Base-by-base conservation (phyloP, 805 yeast species). In the Phaffomyces thermotolerans region DNA sequence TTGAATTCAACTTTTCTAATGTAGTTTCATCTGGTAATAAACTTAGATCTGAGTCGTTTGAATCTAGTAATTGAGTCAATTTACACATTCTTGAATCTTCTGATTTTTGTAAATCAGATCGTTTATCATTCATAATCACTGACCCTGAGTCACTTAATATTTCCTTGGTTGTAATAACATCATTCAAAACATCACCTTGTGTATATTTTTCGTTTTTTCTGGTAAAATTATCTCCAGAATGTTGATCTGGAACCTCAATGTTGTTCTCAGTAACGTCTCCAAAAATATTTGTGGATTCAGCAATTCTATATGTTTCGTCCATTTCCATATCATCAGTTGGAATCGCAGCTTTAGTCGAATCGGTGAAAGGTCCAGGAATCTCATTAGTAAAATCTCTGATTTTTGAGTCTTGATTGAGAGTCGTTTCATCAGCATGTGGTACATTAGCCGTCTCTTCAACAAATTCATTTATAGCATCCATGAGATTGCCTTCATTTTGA, bases 381-480 rank as follows among this genome's bases (percentile, higher is more conserved):
- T 33, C 12, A 17, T 8, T n/a, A 27, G 5, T 6, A 5, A 13
- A 20, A 20, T 20, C 5, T 20, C 22, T 20, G 22, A 4, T 20
- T 20, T 5, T 20, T 20, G 22, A 20, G 5, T 5, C 14, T 13
- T 27, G 17, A n/a, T 20, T 17, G 40, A 22, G 13, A 13, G n/a
- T n/a, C n/a, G 38, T 34, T 10, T 38, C 41, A 34, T 38, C 41
- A 15, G 30, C 36, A 34, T 34, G 35, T 13, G 45, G 39, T 9
- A 39, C 14, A 23, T 43, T 36, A 3, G 34, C 37, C 25, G 42
- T 40, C 14, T 34, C 37, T 20, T 34, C 31, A 27, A 34, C 34
- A 35, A 17, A 30, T 10, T 35, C 36, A 20, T 40, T 37, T 5
- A 40, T 12, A 3, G 33, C 34, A 8, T 40, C 43, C 8, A 34